Conservation (phyloP, 139 green algal genomes). For the Chlorella ohadii region DNA sequence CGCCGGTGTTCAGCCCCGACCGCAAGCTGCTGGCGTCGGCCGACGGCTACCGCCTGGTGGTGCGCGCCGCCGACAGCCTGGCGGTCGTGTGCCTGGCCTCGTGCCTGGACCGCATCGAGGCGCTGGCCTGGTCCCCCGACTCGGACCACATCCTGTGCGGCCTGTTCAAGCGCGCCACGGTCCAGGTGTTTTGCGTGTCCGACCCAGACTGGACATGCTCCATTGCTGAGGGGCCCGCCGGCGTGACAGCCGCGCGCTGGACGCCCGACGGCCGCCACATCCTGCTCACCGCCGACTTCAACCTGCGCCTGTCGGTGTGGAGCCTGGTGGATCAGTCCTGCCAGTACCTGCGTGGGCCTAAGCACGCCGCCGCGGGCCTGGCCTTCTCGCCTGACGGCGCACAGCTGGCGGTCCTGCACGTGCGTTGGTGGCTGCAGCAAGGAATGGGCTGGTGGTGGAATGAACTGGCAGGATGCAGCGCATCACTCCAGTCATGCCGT, state of each 20-base stretch:
- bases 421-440: no score
- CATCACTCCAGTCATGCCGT: no score
- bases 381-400: constrained; percentile 77
- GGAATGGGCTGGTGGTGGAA: no score
- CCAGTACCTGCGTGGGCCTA: constrained; percentile 76
- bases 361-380: constrained; percentile 66
- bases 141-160: constrained; percentile 80
- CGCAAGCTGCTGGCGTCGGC: constrained; percentile 71
- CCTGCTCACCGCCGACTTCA: constrained; percentile 80
- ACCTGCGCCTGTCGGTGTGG: constrained; percentile 87
- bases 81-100: constrained; percentile 78
- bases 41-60: constrained; percentile 82
- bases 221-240: constrained; percentile 86
- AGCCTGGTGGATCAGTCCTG: constrained; percentile 71
- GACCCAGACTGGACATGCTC: constrained; percentile 88
- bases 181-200: constrained; percentile 69
- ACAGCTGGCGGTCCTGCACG: constrained; percentile 80
- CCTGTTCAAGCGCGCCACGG: constrained; percentile 64
- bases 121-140: constrained; percentile 82
- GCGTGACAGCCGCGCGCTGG: constrained; percentile 55
- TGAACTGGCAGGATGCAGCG: no score
- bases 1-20: constrained; percentile 77
- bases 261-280: constrained; percentile 69
- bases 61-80: constrained; percentile 73
- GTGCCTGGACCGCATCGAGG: constrained; percentile 87